Conservation (phyloP, 148 eudicot genomes). For the Silene uniflora region DNA sequence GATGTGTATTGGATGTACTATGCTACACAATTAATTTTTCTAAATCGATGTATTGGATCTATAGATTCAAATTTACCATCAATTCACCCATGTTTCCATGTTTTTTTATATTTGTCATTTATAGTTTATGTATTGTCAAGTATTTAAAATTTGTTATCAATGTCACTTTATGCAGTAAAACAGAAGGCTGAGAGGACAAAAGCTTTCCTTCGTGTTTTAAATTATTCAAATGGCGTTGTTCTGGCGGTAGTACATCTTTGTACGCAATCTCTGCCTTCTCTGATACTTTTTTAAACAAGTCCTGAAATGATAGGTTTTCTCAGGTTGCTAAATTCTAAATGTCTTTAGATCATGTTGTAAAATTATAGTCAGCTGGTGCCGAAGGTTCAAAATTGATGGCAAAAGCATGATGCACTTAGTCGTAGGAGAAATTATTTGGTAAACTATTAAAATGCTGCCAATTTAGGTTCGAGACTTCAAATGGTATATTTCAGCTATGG, state of each 20-base stretch:
- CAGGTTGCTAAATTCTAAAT: neutral
- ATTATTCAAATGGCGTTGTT: constrained; percentile 87
- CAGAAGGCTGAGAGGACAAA: constrained; percentile 58
- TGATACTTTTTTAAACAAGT: neutral
- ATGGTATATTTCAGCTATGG: neutral
- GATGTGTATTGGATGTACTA: constrained; percentile 1
- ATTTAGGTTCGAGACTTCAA: constrained; percentile 3
- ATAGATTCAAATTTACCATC: neutral
- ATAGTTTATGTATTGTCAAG: neutral
- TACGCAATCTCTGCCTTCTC: neutral
- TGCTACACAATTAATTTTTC: neutral
- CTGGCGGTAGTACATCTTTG: constrained; percentile 57
- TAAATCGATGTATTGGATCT: constrained; percentile 2
- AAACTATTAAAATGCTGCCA: neutral
- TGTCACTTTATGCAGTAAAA: constrained; percentile 49
- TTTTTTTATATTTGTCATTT: neutral
- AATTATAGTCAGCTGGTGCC: neutral
- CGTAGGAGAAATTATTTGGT: neutral
- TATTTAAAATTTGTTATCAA: constrained; percentile 6
- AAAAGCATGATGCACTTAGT: neutral
- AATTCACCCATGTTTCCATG: neutral
- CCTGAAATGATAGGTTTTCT: neutral
- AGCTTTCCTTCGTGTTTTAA: constrained; percentile 85
- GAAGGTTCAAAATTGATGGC: no score
- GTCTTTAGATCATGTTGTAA: neutral